These are phyloP conservation scores for Gastroboletus turbinatus DNA, from an alignment of 1,284 basidiomycete species.

Conservation along the genomic window DNA sequence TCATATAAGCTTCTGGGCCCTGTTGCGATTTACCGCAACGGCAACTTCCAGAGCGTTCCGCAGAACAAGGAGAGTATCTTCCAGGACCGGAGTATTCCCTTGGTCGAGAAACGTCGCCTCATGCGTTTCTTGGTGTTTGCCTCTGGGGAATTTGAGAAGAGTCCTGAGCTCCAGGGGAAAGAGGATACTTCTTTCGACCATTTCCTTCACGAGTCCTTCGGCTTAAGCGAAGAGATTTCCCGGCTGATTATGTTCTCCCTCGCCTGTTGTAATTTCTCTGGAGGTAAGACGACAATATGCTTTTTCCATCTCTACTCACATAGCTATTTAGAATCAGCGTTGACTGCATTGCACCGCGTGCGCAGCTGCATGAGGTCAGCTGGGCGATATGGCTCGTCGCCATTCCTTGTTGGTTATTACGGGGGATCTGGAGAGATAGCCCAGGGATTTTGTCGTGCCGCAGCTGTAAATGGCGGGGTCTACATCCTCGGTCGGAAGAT, in stretches of 20 bases:
- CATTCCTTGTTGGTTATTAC: constrained; percentile 93
- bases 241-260: constrained; percentile 71
- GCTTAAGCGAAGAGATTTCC: constrained; percentile 57
- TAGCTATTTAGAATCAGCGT: constrained; percentile 53
- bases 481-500: constrained; percentile 80
- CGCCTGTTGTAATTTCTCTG: constrained; percentile 56
- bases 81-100: constrained; percentile 74
- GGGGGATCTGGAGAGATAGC: constrained; percentile 91
- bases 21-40: constrained; percentile 59
- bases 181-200: constrained; percentile 54
- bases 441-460: constrained; percentile 89
- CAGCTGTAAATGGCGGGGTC: constrained; percentile 82
- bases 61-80: constrained; percentile 94
- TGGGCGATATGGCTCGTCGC: constrained; percentile 87
- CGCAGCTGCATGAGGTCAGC: constrained; percentile 75
- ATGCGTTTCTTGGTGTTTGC: constrained; percentile 93
- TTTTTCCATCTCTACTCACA: constrained; percentile 2
- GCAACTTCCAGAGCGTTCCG: constrained; percentile 68
- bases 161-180: constrained; percentile 59
- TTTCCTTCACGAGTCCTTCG: constrained; percentile 65
- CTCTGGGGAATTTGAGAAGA: constrained; percentile 68
- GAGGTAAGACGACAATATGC: constrained; percentile 44
- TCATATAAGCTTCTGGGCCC: constrained; percentile 87
- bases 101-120: constrained; percentile 86
- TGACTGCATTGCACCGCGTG: constrained; percentile 65